Percentiles rank a stretch among this genome's conserved stretches.
Evolutionary conservation across 2,329 filamentous ascomycete genomes (phyloP).

Genomic region (Parafenestella ontariensis): DNA sequence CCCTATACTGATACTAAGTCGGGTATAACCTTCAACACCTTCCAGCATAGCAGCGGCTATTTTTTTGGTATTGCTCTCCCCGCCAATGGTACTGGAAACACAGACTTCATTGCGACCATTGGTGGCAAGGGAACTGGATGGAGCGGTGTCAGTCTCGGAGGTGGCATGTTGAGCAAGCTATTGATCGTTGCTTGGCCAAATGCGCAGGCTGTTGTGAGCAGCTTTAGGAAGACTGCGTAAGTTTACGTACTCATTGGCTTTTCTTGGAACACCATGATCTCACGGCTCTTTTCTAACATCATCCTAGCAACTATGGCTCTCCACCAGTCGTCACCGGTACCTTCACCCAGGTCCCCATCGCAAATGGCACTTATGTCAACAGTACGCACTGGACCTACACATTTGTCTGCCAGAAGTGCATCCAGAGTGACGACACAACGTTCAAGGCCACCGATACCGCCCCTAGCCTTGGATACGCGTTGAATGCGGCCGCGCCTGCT

Average conservation of each 20-base stretch:
- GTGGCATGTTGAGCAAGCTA: conserved; percentile 57
- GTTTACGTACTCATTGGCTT: conserved; percentile 1
- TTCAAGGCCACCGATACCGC: conserved; percentile 29
- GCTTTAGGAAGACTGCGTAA: conserved; percentile 52
- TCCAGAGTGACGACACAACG: conserved; percentile 38
- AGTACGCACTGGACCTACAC: conserved; percentile 62
- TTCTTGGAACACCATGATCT: not conserved
- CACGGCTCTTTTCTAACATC: not conserved
- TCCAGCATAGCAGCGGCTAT: conserved; percentile 45
- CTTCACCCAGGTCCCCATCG: conserved; percentile 54
- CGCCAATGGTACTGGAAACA: conserved; percentile 45
- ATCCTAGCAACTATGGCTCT: conserved; percentile 53
- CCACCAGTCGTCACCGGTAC: conserved; percentile 56
- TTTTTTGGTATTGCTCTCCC: conserved; percentile 60
- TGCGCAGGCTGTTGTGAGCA: conserved; percentile 53
- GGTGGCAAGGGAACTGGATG: conserved; percentile 58
- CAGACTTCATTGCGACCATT: conserved; percentile 62
- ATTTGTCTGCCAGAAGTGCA: conserved; percentile 57
- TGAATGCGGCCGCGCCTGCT: conserved; percentile 28
- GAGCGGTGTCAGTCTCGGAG: conserved; percentile 57
- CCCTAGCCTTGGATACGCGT: conserved; percentile 32
- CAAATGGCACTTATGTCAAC: conserved; percentile 62
- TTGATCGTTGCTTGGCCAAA: conserved; percentile 61
- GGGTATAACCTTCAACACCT: conserved; percentile 35
- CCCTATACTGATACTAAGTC: conserved; percentile 39